Percentiles rank a stretch among this genome's conserved stretches.
Conservation (phyloP, 768 basidiomycete genomes). For the Dioszegia crocea region DNA sequence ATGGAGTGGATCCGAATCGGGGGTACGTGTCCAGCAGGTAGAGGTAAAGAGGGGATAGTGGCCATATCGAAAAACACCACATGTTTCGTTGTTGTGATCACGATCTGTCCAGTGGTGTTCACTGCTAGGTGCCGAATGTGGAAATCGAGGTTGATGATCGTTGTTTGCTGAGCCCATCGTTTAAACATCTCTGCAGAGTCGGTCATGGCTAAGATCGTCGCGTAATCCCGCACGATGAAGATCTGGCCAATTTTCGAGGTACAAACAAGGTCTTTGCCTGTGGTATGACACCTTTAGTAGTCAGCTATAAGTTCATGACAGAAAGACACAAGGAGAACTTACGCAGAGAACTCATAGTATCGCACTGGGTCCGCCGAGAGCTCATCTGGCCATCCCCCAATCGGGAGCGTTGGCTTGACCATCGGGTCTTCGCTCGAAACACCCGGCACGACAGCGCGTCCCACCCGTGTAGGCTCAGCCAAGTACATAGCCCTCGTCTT, state of each 20-base stretch:
- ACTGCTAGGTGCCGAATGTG: not conserved
- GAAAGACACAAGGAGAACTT: not conserved
- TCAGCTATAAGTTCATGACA: not conserved
- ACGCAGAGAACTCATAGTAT: constrained; percentile 1
- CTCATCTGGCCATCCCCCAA: too few relatives aligned
- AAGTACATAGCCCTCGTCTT: too few relatives aligned
- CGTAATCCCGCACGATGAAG: not conserved
- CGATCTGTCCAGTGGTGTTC: not conserved
- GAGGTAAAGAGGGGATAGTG: not conserved
- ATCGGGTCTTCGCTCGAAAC: too few relatives aligned
- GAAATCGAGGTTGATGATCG: not conserved
- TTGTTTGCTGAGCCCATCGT: not conserved
- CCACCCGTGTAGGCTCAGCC: too few relatives aligned
- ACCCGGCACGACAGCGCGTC: not conserved
- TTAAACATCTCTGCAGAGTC: not conserved
- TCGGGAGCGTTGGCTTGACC: too few relatives aligned
- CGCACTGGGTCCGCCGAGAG: not conserved
- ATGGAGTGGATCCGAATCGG: not conserved
- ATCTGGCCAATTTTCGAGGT: not conserved
- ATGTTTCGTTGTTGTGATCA: not conserved
- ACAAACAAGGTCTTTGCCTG: not conserved
- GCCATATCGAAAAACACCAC: not conserved
- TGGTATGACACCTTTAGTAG: not conserved
- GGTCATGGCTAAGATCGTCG: not conserved
- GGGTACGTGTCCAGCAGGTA: not conserved